These are phyloP conservation scores for Parastagonospora nodorum DNA, from an alignment of 2,329 filamentous ascomycete species.

Conservation along the genomic window DNA sequence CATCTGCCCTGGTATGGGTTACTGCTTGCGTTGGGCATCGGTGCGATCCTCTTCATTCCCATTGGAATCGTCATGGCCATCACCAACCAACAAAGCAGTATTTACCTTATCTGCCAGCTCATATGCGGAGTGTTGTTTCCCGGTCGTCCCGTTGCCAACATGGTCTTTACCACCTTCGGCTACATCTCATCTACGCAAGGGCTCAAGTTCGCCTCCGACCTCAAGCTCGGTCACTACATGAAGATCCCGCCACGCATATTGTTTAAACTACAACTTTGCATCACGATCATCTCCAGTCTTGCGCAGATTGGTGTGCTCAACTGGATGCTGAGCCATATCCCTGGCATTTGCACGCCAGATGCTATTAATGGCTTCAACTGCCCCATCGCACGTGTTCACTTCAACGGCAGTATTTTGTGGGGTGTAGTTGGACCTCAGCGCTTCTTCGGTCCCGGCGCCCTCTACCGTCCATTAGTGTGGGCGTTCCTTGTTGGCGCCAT, in stretches of 20 bases:
- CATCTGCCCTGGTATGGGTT: conserved; percentile 87
- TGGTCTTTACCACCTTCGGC: conserved; percentile 91
- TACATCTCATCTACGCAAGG: conserved; percentile 89
- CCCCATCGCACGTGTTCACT: conserved; percentile 84
- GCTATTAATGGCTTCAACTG: conserved; percentile 90
- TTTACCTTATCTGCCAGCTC: conserved; percentile 85
- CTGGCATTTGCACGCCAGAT: conserved; percentile 74
- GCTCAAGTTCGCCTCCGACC: conserved; percentile 84
- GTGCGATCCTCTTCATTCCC: conserved; percentile 82
- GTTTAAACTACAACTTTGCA: conserved; percentile 77
- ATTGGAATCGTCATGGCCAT: conserved; percentile 94
- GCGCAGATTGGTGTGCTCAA: conserved; percentile 86
- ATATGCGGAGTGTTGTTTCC: conserved; percentile 83
- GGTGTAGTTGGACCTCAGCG: conserved; percentile 81
- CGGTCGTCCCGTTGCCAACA: conserved; percentile 84
- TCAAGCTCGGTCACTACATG: conserved; percentile 89
- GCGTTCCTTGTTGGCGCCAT: conserved; percentile 79
- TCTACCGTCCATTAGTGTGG: conserved; percentile 79
- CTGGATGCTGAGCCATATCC: conserved; percentile 84
- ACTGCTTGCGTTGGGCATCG: conserved; percentile 76
- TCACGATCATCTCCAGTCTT: conserved; percentile 75
- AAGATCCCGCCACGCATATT: conserved; percentile 81
- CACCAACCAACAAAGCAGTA: conserved; percentile 85
- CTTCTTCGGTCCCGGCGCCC: conserved; percentile 77
- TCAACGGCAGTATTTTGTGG: conserved; percentile 90